Conservation (phyloP, 2,329 filamentous ascomycete species). For the Hypocreales sp. region DNA sequence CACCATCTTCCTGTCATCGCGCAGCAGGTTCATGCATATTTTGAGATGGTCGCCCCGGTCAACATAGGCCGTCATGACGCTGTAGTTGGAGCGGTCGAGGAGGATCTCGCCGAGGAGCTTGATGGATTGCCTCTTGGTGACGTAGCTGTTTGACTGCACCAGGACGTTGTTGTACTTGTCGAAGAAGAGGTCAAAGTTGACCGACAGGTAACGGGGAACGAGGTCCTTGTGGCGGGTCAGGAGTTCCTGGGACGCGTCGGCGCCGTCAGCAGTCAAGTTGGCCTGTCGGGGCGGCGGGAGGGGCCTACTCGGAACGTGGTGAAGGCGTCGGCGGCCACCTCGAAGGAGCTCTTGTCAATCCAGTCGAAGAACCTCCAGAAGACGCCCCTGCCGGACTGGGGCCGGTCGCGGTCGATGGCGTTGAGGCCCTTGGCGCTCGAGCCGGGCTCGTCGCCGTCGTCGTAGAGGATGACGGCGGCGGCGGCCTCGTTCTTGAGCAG, state of each 20-base stretch:
- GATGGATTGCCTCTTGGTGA: conserved; percentile 95
- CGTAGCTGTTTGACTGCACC: conserved; percentile 86
- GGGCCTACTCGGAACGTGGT: conserved; percentile 76
- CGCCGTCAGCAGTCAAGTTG: background rate
- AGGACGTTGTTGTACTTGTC: conserved; percentile 74
- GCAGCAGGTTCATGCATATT: conserved; percentile 92
- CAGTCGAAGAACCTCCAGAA: conserved; percentile 97
- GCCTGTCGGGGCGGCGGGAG: background rate
- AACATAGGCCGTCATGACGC: conserved; percentile 95
- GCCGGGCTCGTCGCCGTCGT: conserved; percentile 59
- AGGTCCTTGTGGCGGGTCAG: conserved; percentile 87
- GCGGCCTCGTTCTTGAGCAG: conserved; percentile 81
- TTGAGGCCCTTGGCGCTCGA: conserved; percentile 62
- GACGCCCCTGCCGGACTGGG: conserved; percentile 65
- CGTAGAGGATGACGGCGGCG: conserved; percentile 81
- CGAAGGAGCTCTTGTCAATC: conserved; percentile 93
- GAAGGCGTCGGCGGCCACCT: conserved; percentile 94
- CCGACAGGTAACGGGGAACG: conserved; percentile 72
- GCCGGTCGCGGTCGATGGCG: conserved; percentile 60
- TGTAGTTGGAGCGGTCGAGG: conserved; percentile 90
- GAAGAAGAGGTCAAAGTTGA: conserved; percentile 92
- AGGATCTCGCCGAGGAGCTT: conserved; percentile 92
- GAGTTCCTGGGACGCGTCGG: conserved; percentile 48
- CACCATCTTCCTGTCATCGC: conserved; percentile 96
- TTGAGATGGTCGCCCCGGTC: conserved; percentile 92